Conservation (phyloP, 1,139 yeast genomes). For the Suhomyces maxii region DNA sequence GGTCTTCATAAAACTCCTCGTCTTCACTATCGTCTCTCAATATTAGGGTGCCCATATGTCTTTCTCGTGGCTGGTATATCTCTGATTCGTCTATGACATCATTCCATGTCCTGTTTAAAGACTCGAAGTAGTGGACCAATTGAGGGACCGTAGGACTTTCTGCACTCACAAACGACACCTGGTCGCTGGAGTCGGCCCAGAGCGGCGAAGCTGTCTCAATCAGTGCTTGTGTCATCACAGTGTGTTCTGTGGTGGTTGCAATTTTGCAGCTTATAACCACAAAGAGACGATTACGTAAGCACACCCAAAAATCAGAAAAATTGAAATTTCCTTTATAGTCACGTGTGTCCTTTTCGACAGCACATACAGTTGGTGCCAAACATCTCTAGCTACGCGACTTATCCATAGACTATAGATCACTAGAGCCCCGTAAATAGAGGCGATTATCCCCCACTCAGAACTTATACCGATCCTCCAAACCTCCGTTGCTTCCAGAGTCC, state of each 20-base stretch:
- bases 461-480: too few species aligned
- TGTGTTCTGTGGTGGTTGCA: neutral
- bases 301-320: neutral
- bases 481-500: neutral
- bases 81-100: neutral
- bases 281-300: constrained; percentile 4
- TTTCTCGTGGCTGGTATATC: neutral
- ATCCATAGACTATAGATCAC: too few species aligned
- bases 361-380: neutral
- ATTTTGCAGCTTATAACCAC: constrained; percentile 5
- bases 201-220: too few species aligned
- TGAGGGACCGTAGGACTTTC: neutral
- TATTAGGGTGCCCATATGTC: neutral
- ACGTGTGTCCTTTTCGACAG: neutral
- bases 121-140: neutral
- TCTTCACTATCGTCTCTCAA: neutral
- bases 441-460: too few species aligned
- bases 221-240: neutral
- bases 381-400: neutral
- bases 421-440: too few species aligned
- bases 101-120: constrained; percentile 1
- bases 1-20: neutral
- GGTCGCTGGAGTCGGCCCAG: constrained; percentile 3
- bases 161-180: constrained; percentile 1
- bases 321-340: too few species aligned